Evolutionary conservation across 1,139 yeast genomes (phyloP).

Genomic region (Scheffersomyces stambukii): DNA sequence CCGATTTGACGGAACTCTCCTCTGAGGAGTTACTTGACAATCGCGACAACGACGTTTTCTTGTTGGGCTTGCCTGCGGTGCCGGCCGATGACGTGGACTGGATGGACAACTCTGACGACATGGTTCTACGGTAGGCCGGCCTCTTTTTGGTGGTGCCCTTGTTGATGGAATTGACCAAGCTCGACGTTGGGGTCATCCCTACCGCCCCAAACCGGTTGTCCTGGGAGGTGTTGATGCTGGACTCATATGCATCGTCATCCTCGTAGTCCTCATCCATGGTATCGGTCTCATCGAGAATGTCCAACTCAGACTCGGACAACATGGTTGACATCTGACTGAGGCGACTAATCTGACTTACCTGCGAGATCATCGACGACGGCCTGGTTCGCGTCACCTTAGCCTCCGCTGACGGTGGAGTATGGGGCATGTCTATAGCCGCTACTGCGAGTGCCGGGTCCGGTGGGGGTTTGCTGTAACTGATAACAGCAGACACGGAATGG

Average conservation of each 20-base stretch:
- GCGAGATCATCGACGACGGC: conserved; percentile 67
- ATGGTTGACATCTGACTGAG: conserved; percentile 54
- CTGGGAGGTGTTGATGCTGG: conserved; percentile 27
- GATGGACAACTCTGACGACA: conserved; percentile 38
- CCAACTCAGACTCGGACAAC: conserved; percentile 44
- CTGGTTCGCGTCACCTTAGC: conserved; percentile 29
- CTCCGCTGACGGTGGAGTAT: conserved; percentile 11
- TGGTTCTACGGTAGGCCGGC: conserved; percentile 30
- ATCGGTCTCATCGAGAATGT: conserved; percentile 42
- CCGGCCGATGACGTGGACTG: conserved; percentile 29
- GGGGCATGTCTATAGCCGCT: conserved; percentile 3
- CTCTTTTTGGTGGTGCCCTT: conserved; percentile 16
- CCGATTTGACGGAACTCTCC: conserved; percentile 13
- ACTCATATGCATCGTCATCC: conserved; percentile 32
- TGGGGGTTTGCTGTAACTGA: conserved; percentile 1
- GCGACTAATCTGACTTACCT: conserved; percentile 52
- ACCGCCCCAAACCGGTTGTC: conserved; percentile 11
- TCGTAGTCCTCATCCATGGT: conserved; percentile 41
- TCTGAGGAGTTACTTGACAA: conserved; percentile 40
- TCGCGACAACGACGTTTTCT: conserved; percentile 28
- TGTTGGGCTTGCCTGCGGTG: conserved; percentile 13
- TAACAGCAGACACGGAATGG: too few relatives aligned
- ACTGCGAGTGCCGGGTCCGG: not conserved
- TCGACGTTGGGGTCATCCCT: conserved; percentile 9
- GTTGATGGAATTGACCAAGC: conserved; percentile 2